phyloP scores from a whole-genome alignment of 192 early-diverging fungal genomes.

The Backusella mclennaniae region DNA sequence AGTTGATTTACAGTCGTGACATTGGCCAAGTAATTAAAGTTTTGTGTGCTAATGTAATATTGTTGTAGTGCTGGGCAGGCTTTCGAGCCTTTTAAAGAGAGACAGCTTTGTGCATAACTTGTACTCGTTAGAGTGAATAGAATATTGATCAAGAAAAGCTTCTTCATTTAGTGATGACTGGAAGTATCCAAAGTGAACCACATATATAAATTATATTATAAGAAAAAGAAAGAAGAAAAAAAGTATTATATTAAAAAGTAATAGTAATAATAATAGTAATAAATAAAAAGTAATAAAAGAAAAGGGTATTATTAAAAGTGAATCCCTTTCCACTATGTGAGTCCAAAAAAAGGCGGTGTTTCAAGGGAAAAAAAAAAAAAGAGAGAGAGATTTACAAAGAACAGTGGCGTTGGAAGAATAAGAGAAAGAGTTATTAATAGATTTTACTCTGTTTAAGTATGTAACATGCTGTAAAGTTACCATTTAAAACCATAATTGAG shows the following conservation, averaged over 20 bases:
- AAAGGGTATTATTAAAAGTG: not conserved
- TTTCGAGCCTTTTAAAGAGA: slow-evolving; percentile 19
- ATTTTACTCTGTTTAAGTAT: not conserved
- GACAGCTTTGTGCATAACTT: slow-evolving; percentile 14
- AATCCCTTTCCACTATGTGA: not conserved
- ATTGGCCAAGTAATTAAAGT: slow-evolving; percentile 13
- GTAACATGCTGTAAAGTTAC: not conserved
- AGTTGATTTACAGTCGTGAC: slow-evolving; percentile 18
- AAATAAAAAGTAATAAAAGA: not conserved
- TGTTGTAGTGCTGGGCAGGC: slow-evolving; percentile 30
- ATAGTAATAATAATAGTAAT: not conserved
- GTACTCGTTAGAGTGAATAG: not conserved
- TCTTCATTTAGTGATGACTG: not conserved
- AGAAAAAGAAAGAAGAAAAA: not conserved
- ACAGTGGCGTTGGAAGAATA: not conserved
- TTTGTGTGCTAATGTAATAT: slow-evolving; percentile 23
- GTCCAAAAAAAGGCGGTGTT: not conserved
- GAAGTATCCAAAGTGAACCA: not conserved
- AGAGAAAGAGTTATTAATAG: slow-evolving; percentile 9
- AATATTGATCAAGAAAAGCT: not conserved
- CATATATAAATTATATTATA: not conserved
- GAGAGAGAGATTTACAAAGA: not conserved
- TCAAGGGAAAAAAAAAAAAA: not conserved
- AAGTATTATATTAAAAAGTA: not conserved
- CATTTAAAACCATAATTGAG: not conserved